Evolutionary conservation across 768 basidiomycete genomes (phyloP).

Genomic region (Panus rudis): DNA sequence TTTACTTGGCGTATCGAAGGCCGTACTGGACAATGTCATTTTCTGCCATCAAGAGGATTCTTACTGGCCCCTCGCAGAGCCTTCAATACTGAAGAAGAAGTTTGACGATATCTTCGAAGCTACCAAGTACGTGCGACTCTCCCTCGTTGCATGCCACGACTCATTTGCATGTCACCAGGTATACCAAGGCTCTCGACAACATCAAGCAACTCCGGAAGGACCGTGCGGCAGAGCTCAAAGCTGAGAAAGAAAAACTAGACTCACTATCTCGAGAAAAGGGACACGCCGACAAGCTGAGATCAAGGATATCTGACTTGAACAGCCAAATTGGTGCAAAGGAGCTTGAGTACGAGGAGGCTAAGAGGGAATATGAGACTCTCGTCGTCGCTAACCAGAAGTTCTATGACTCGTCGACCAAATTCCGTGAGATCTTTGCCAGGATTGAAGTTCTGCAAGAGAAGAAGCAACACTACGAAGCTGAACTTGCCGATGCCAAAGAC

Average conservation of each 20-base stretch:
- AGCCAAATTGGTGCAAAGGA: slow-evolving; percentile 62
- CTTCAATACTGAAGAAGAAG: slow-evolving; percentile 90
- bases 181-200: slow-evolving; percentile 92
- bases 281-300: slow-evolving; percentile 78
- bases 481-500: slow-evolving; percentile 54
- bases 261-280: slow-evolving; percentile 75
- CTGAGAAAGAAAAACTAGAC: slow-evolving; percentile 82
- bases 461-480: slow-evolving; percentile 52
- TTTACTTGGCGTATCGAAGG: slow-evolving; percentile 90
- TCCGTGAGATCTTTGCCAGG: slow-evolving; percentile 76
- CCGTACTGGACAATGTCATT: slow-evolving; percentile 98
- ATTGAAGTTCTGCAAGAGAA: slow-evolving; percentile 56
- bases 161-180: slow-evolving; percentile 39
- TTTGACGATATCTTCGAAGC: slow-evolving; percentile 99
- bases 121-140: slow-evolving; percentile 54
- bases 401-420: slow-evolving; percentile 76
- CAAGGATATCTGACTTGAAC: slow-evolving; percentile 55
- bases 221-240: slow-evolving; percentile 81
- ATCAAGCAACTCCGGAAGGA: slow-evolving; percentile 92
- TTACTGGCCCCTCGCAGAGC: slow-evolving; percentile 95
- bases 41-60: slow-evolving; percentile 99
- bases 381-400: slow-evolving; percentile 70
- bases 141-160: background rate
- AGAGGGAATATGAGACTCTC: slow-evolving; percentile 55
- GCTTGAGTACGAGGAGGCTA: slow-evolving; percentile 64